A percentile compares a stretch with the other conserved stretches of the same genome.
Conservation (phyloP, 257 asterid genomes). For the Jacaranda mimosifolia region DNA sequence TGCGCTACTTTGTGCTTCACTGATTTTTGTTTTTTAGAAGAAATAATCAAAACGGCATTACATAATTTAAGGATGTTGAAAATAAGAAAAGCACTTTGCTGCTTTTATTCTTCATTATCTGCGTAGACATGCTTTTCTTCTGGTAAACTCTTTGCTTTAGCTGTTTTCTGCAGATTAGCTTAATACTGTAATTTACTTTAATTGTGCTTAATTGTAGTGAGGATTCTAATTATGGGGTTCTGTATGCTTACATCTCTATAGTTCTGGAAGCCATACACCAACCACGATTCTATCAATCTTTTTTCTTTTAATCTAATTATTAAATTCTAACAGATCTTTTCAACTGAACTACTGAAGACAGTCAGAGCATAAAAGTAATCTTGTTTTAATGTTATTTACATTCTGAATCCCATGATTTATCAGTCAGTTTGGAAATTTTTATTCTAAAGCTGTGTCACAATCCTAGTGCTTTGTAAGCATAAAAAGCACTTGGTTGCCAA, state of each 20-base stretch:
- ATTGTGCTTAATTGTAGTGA: not conserved
- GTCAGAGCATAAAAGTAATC: not conserved
- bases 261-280: not conserved
- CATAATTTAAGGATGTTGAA: slow-evolving; percentile 1
- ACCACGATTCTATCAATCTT: not conserved
- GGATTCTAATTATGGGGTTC: not conserved
- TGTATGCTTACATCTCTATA: not conserved
- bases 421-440: not conserved
- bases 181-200: not conserved
- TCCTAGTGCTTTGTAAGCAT: not conserved
- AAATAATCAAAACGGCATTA: not conserved
- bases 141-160: not conserved
- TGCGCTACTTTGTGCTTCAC: not conserved
- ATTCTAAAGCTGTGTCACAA: slow-evolving; percentile 14
- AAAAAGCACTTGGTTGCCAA: not conserved
- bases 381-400: not conserved
- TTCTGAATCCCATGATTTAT: not conserved
- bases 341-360: slow-evolving; percentile 14
- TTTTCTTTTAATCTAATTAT: not conserved
- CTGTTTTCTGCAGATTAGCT: slow-evolving; percentile 5
- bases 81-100: not conserved
- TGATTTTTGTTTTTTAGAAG: not conserved
- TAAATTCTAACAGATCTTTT: not conserved
- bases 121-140: not conserved
- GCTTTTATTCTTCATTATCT: slow-evolving; percentile 15